phyloP scores from a whole-genome alignment of 148 eudicot species.

The Selenicereus undatus region DNA sequence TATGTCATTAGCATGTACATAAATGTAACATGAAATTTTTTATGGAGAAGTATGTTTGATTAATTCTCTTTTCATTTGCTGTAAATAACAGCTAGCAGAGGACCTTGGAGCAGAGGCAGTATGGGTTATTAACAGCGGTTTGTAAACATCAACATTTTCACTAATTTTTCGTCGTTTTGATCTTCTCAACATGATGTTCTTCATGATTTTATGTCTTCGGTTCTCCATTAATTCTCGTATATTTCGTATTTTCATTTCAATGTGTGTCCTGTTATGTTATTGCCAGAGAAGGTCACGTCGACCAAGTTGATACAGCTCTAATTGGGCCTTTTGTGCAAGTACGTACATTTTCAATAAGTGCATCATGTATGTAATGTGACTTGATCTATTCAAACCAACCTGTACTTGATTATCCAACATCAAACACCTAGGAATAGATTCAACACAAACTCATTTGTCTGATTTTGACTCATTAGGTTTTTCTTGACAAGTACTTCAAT shows the following conservation, averaged over 20 bases:
- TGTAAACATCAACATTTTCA: background rate
- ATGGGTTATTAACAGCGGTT: conserved; percentile 90
- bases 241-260: background rate
- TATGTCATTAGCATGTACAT: too few species aligned
- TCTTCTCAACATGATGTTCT: too few species aligned
- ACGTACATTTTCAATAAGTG: background rate
- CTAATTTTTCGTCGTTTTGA: too few species aligned
- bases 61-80: background rate
- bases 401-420: background rate
- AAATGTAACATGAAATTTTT: background rate
- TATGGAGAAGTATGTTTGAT: background rate
- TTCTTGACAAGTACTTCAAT: too few species aligned
- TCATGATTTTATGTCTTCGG: background rate
- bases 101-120: conserved; percentile 76
- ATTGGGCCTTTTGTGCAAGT: conserved; percentile 58
- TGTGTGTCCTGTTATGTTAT: background rate
- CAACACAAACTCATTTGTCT: background rate
- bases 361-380: background rate
- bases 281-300: conserved; percentile 46
- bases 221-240: background rate
- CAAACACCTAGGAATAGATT: background rate
- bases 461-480: too few species aligned
- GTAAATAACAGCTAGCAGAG: conserved; percentile 62
- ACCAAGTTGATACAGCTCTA: conserved; percentile 42
- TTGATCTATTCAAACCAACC: background rate